These are phyloP conservation scores for Neonectria sp. DNA, from an alignment of 2,329 filamentous ascomycete genomes.

Conservation along the genomic window DNA sequence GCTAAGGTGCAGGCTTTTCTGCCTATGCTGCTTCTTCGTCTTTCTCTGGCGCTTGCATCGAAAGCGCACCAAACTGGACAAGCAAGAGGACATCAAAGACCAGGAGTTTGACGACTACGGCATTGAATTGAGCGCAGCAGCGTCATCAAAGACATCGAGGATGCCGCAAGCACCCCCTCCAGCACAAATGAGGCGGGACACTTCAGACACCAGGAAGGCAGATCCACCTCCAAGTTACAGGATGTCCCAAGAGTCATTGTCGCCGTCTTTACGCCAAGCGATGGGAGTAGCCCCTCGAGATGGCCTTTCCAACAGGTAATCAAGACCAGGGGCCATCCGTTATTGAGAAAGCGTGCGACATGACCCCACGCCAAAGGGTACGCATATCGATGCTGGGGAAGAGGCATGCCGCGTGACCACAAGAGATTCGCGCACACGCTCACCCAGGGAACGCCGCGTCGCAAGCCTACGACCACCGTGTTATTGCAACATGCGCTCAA, in stretches of 20 bases:
- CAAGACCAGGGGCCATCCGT: neutral
- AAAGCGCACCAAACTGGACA: conserved; percentile 37
- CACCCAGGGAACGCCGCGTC: neutral
- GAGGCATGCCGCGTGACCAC: neutral
- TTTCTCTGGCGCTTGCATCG: conserved; percentile 42
- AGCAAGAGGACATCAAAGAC: conserved; percentile 42
- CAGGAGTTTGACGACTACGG: conserved; percentile 50
- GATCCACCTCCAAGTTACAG: conserved; percentile 21
- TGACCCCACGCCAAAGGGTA: neutral
- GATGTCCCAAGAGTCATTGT: conserved; percentile 41
- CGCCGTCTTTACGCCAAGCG: conserved; percentile 44
- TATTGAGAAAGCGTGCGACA: neutral
- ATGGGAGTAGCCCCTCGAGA: conserved; percentile 42
- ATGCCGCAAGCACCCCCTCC: conserved; percentile 40
- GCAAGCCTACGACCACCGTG: neutral
- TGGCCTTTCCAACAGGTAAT: conserved; percentile 36
- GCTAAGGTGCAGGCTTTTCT: conserved; percentile 29
- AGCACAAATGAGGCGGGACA: conserved; percentile 31
- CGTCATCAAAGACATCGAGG: conserved; percentile 7
- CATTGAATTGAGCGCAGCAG: conserved; percentile 18
- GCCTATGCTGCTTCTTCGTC: conserved; percentile 28
- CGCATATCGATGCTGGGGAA: neutral
- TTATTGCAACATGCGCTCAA: neutral
- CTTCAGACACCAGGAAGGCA: conserved; percentile 13
- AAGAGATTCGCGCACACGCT: neutral